Conservation (phyloP, 2,329 filamentous ascomycete species). For the Herpotrichia juniperi region DNA sequence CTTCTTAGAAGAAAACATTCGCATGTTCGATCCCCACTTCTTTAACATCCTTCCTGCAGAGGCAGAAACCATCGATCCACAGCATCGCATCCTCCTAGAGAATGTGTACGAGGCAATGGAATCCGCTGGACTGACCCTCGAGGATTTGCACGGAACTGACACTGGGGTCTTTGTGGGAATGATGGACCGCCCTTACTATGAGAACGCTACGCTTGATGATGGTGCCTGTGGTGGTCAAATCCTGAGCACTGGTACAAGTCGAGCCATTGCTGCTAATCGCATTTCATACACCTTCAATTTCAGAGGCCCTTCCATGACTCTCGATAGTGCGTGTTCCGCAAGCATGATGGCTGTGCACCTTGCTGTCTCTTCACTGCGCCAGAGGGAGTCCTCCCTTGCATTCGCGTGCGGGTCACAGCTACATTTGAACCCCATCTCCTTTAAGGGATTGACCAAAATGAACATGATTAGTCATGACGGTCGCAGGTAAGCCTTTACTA, state of each 20-base stretch:
- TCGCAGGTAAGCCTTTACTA: constrained; percentile 10
- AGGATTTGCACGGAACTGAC: constrained; percentile 13
- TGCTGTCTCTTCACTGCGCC: constrained; percentile 15
- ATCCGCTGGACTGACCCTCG: constrained; percentile 16
- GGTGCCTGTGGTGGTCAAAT: constrained; percentile 4
- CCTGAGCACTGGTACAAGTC: constrained; percentile 23
- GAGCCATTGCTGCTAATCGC: constrained; percentile 41
- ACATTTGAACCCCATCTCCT: constrained; percentile 16
- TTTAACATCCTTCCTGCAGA: constrained; percentile 24
- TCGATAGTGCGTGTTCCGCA: constrained; percentile 47
- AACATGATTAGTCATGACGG: constrained; percentile 33
- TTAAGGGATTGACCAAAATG: constrained; percentile 30
- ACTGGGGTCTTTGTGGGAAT: constrained; percentile 18
- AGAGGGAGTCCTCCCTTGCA: constrained; percentile 17
- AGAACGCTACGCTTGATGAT: constrained; percentile 9
- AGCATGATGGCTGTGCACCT: constrained; percentile 35
- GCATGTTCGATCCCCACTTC: constrained; percentile 27
- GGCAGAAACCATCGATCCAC: constrained; percentile 25
- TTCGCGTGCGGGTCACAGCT: constrained; percentile 22
- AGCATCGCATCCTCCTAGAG: constrained; percentile 30
- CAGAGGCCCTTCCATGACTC: constrained; percentile 39
- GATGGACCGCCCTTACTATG: constrained; percentile 20
- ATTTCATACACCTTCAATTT: constrained; percentile 45
- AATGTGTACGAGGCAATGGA: constrained; percentile 22
- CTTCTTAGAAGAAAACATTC: constrained; percentile 23